Evolutionary conservation across 2,329 filamentous ascomycete species (phyloP), one percentile per base, ranked within the genome.

Genomic region (Cladosporium sp.): DNA sequence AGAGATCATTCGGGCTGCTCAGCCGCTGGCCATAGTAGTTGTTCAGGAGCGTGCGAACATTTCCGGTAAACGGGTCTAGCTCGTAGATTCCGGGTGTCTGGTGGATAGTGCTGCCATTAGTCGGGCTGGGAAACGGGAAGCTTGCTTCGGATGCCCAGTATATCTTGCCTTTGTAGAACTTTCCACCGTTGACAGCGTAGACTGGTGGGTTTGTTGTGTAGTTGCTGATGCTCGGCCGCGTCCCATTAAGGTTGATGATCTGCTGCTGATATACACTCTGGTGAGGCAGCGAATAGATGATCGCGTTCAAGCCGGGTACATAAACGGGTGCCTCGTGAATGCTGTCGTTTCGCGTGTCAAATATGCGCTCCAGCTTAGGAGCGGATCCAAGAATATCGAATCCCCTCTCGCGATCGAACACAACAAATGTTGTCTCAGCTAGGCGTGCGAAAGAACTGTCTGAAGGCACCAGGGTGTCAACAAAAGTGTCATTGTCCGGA

Each of bases 11-110:
- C 52, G 77, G 63, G 22, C 68, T 70, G 60, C 70, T 73, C 62
- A 78, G 73, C 65, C 76, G 75, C 63, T 73, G 73, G 32, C 78
- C 78, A 48, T 74, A 75, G 66, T 74, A 80, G 62, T 74, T 77
- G 61, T 77, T 79, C n/a, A 80, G 53, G 9, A 80, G 65, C 4
- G 67, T 69, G 5, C 66, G 66, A 1, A 75, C 73, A 12, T 69
- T 61, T 62, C 74, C 74, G 1, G 77, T 80, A 6, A 66, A 67
- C 1, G 73, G 77, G 60, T 79, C 74, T 13, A 79, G 69, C 6
- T 70, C 72, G 10, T 75, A 70, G 44, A 80, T 71, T 1, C 71
- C 72, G 0, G 74, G 72, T 34, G 73, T 68, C 59, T 77, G 71
- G 10, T 59, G n/a, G 51, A 61, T 50, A 12, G 25, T 40, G 17